Percentiles rank a stretch among this genome's conserved stretches.
These are phyloP conservation scores for Penicillium arizonense DNA, from an alignment of 495 filamentous ascomycete species.

Conservation along the genomic window DNA sequence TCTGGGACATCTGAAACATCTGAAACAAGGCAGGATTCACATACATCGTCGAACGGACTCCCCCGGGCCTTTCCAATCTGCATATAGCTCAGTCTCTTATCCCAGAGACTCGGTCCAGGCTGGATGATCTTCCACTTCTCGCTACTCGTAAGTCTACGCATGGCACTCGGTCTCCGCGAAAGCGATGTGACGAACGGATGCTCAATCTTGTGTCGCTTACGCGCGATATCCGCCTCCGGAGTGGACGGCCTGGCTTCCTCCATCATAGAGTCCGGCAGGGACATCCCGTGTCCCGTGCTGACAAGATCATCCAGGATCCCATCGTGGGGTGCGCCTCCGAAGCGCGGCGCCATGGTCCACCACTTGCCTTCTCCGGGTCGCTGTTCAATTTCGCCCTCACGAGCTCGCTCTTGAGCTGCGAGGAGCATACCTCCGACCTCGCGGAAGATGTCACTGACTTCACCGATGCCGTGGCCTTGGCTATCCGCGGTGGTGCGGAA, in stretches of 20 bases:
- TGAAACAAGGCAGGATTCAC: slow-evolving; percentile 4
- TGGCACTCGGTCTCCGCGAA: slow-evolving; percentile 26
- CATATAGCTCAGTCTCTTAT: slow-evolving; percentile 69
- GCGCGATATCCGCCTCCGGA: slow-evolving; percentile 22
- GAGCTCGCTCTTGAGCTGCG: slow-evolving; percentile 77
- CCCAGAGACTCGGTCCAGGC: slow-evolving; percentile 68
- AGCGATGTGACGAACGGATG: slow-evolving; percentile 35
- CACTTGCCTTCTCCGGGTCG: slow-evolving; percentile 72
- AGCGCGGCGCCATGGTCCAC: slow-evolving; percentile 74
- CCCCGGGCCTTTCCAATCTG: slow-evolving; percentile 63
- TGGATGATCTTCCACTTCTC: slow-evolving; percentile 54
- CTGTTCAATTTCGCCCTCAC: slow-evolving; percentile 65
- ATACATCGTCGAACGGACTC: slow-evolving; percentile 56
- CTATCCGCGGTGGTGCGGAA: slow-evolving; percentile 42
- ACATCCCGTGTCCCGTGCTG: slow-evolving; percentile 20
- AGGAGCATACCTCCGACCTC: slow-evolving; percentile 74
- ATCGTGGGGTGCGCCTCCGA: slow-evolving; percentile 71
- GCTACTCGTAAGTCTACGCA: slow-evolving; percentile 34
- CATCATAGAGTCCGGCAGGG: slow-evolving; percentile 25
- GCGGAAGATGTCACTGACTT: slow-evolving; percentile 65
- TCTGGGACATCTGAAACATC: background rate
- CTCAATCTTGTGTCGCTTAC: slow-evolving; percentile 43
- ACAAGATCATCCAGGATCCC: slow-evolving; percentile 55
- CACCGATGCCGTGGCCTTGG: slow-evolving; percentile 48
- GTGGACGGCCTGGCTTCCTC: slow-evolving; percentile 21